Evolutionary conservation across 208 protist genomes (phyloP), one percentile per base, ranked within the genome.

Genomic region (Trypanosoma boissoni): DNA sequence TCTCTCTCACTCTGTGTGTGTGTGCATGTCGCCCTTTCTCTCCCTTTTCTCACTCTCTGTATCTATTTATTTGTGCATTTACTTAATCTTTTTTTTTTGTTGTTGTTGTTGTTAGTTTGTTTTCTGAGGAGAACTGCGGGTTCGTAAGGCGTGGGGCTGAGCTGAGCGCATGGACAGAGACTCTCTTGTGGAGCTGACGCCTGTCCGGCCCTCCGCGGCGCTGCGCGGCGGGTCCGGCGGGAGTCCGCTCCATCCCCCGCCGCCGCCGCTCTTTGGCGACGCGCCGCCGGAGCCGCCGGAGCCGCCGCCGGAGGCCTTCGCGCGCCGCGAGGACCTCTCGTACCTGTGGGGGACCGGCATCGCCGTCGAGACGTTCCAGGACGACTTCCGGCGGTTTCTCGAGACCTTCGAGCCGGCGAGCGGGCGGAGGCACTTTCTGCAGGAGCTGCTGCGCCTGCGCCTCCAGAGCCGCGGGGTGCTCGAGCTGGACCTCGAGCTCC

Each of bases 291-390:
- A 37, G 20, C 18, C 42, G 1, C 31, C 42, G 20, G 46, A 31
- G 24, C 23, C 10, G 14, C 14, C 31, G 7, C 39, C 66, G 37
- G 31, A 27, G 28, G 44, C 58, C 12, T 62, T 61, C 23, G 51
- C 36, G 50, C 83, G 81, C 21, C 76, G 76, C 12, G 85, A 92
- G 39, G 85, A 92, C n/a, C 69, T 81, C 41, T 80, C 85, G 7
- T 95, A 95, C 61, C 89, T 95, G 45, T 95, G 89, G 89, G 89
- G 89, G 20, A 95, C 89, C 14, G 73, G 74, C 57, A 95, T 95
- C 49, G 83, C 89, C 24, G 78, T 92, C 39, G 85, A 95, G 64
- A 72, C 65, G n/a, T 95, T 93, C 51, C 69, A 76, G 10, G 69
- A 74, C 8, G 78, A 84, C 21, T 92, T 95, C 60, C 72, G 74